Evolutionary conservation across 192 early-diverging fungal genomes (phyloP).

Genomic region (Mortierella alpina): DNA sequence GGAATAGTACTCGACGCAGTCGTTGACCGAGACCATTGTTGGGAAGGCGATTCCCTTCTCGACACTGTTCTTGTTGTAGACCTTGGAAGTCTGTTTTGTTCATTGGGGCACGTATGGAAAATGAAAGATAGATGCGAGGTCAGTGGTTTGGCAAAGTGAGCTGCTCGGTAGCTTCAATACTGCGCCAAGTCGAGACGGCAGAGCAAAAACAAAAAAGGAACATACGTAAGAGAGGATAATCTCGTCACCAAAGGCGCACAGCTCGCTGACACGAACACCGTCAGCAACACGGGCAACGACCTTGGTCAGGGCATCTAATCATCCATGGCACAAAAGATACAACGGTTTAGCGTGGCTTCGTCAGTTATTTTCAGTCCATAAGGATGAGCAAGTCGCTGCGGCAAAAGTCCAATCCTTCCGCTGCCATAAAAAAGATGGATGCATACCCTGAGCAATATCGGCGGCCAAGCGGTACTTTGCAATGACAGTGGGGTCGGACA

Average conservation of each 20-base stretch:
- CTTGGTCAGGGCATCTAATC: slow-evolving; percentile 65
- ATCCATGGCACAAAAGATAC: not conserved
- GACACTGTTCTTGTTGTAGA: slow-evolving; percentile 66
- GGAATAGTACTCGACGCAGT: slow-evolving; percentile 81
- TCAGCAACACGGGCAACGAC: slow-evolving; percentile 64
- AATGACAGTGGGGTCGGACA: slow-evolving; percentile 71
- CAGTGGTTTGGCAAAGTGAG: not conserved
- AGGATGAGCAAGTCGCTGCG: not conserved
- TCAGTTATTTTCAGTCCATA: not conserved
- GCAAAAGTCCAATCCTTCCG: not conserved
- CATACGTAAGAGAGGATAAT: slow-evolving; percentile 69
- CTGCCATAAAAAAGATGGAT: not conserved
- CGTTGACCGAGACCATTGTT: slow-evolving; percentile 86
- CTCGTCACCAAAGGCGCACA: slow-evolving; percentile 77
- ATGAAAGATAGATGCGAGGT: not conserved
- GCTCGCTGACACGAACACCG: slow-evolving; percentile 69
- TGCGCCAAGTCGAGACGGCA: not conserved
- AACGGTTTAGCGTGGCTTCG: not conserved
- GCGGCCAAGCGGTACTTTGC: slow-evolving; percentile 83
- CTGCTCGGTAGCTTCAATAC: not conserved
- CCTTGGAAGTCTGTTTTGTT: slow-evolving; percentile 60
- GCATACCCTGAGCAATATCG: slow-evolving; percentile 79
- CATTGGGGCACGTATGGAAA: not conserved
- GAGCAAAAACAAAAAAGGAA: not conserved
- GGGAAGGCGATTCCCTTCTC: slow-evolving; percentile 87